Conservation (phyloP, 2,329 filamentous ascomycete species). For the Penicillium sp. region DNA sequence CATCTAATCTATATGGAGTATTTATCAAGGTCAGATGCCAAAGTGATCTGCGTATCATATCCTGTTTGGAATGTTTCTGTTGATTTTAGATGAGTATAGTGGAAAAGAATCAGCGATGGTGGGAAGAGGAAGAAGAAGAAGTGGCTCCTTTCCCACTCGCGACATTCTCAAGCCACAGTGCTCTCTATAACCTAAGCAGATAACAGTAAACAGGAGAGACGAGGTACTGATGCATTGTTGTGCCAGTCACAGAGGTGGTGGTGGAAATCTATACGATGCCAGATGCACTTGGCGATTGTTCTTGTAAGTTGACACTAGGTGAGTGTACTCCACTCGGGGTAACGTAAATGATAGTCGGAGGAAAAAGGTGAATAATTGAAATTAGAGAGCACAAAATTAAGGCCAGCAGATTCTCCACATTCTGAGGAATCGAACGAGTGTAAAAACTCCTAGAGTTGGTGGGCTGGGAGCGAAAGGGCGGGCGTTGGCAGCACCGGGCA, state of each 20-base stretch:
- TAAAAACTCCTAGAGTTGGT: constrained; percentile 56
- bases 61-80: background rate
- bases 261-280: constrained; percentile 4
- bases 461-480: constrained; percentile 15
- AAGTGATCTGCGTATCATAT: no score
- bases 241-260: constrained; percentile 8
- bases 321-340: constrained; percentile 2
- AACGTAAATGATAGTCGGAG: constrained; percentile 13
- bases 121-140: background rate
- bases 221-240: no score
- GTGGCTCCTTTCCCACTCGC: background rate
- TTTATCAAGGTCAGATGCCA: background rate
- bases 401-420: constrained; percentile 38
- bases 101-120: background rate
- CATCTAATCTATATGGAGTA: no score
- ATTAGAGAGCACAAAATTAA: background rate
- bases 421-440: constrained; percentile 61
- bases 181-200: background rate
- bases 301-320: constrained; percentile 4
- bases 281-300: background rate
- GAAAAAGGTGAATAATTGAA: background rate
- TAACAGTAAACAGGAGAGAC: background rate
- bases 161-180: background rate
- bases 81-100: background rate
- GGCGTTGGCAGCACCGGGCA: constrained; percentile 27